Conservation (phyloP, 768 basidiomycete genomes). For the Tylopilus felleus region DNA sequence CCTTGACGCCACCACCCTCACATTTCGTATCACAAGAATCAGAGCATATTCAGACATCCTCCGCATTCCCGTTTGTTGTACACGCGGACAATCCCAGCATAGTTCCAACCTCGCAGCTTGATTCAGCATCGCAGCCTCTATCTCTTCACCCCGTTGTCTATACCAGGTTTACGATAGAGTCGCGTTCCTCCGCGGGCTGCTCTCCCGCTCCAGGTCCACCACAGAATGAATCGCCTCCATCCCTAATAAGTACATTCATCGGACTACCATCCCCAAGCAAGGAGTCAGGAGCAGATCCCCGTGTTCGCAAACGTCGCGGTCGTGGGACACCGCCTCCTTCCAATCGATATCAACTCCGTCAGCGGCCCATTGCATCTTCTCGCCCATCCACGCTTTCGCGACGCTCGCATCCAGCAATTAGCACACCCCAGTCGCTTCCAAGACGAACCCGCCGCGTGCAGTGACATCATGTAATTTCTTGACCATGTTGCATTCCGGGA, state of each 20-base stretch:
- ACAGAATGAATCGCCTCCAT: constrained; percentile 5
- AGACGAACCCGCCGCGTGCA: constrained; percentile 13
- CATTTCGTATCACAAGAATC: constrained; percentile 41
- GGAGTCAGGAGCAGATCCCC: constrained; percentile 2
- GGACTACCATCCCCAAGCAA: constrained; percentile 10
- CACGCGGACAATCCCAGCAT: constrained; percentile 31
- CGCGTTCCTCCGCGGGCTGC: constrained; percentile 7
- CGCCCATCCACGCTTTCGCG: constrained; percentile 17
- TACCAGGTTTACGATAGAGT: constrained; percentile 36
- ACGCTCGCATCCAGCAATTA: constrained; percentile 11
- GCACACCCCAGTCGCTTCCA: constrained; percentile 13
- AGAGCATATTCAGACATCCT: constrained; percentile 48
- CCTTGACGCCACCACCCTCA: constrained; percentile 28
- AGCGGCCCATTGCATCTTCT: constrained; percentile 22
- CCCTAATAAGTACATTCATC: constrained; percentile 3
- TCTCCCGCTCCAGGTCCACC: constrained; percentile 7
- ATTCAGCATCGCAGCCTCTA: constrained; percentile 30
- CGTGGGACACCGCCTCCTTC: constrained; percentile 9
- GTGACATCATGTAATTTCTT: constrained; percentile 1
- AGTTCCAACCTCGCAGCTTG: constrained; percentile 37
- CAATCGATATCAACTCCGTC: constrained; percentile 31
- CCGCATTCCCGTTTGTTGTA: constrained; percentile 31
- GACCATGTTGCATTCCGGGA: constrained; percentile 1
- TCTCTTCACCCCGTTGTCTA: constrained; percentile 34
- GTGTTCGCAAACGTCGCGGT: constrained; percentile 10